Base-by-base conservation (phyloP, 305 asterid species). In the Lippia alba region DNA sequence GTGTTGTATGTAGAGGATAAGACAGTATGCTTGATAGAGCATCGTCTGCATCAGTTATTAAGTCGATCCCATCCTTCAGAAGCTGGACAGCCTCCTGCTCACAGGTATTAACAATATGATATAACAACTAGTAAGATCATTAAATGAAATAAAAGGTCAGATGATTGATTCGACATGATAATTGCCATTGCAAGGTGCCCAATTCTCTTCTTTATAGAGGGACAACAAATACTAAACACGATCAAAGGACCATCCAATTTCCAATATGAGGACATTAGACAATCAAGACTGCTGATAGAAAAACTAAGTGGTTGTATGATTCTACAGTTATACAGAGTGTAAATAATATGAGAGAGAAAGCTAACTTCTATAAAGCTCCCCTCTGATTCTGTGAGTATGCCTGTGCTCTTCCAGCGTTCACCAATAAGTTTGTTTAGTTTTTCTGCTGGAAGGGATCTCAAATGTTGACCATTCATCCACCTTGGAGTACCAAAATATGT, bases 391-490 rank as follows among this genome's bases (percentile, higher is more conserved):
- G 80, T 84, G 56, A 88, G 62, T 12, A 85, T 39, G 65, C 91
- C 96, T 46, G 66, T 64, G 79, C 83, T 80, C 88, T 84, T 87
- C 97, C 98, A 93, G 61, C 76, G 89, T 24, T 83, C 86, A 73
- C 96, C 98, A 30, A 91, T 78, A 66, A 87, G 82, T 72, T 83
- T 72, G 57, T 76, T 81, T 36, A 85, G 72, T 54, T 91, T 81
- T 66, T 71, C 87, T 36, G 83, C 67, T 54, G 97, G 91, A 75
- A 93, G 96, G 64, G 90, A 79, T 84, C 86, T 84, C 93, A 91
- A 84, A 84, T 94, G 82, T 73, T 89, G 94, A 56, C 98, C 98
- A 79, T 91, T 93, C 97, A 93, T 91, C 98, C 98, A 93, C 89
- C 98, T 93, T 78, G 74, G 76, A 64, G 56, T 66, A 77, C 66